Evolutionary conservation across 1,139 yeast species (phyloP), one percentile per base, ranked within the genome.

Genomic region (Sporopachydermia cereana): DNA sequence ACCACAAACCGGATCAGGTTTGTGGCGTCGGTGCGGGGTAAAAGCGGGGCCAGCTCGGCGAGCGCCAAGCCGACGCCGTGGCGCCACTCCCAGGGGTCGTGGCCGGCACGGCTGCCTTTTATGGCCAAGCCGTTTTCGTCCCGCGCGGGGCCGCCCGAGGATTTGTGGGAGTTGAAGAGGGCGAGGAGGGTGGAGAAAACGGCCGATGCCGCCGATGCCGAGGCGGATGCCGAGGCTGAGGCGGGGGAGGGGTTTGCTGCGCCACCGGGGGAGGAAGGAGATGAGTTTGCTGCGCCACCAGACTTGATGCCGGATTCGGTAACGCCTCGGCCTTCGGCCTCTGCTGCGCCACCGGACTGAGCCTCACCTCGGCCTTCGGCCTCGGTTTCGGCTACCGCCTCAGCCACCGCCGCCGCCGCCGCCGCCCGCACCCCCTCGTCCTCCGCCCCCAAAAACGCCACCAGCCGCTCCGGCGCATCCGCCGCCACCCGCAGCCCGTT

Each of bases 11-110:
- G 46, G 3, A 55, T 55, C 29, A 58, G 48, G 3, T 31, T 45
- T 5, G 49, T 43, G 3, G 53, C 47, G 17, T 50, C 52, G 12
- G 47, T 51, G 1, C 59, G 56, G 1, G 55, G 52, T 47, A 79
- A 71, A 30, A 69, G 59, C 0, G 76, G 69, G 1, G 86, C 76
- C 41, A 84, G 60, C 44, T 76, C 71, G 50, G 74, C 74, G 45
- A 88, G 61, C 0, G 89, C 63, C 39, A 81, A 62, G 0, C 96
- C 95, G 47, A 82, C 69, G 22, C 96, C 93, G 48, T 88, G 77
- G 57, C 98, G 74, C 44, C 73, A 75, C 57, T 84, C 91, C 95
- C 96, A 89, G 3, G 76, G 69, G 56, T 88, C 96, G 51, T 69
- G 73, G 54, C 76, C 77, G 24, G 69, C 77, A 24, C 70, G 62